A percentile compares a stretch with the other conserved stretches of the same genome.
phyloP scores from a whole-genome alignment of 1,139 yeast species.

The Hyphopichia burtonii region DNA sequence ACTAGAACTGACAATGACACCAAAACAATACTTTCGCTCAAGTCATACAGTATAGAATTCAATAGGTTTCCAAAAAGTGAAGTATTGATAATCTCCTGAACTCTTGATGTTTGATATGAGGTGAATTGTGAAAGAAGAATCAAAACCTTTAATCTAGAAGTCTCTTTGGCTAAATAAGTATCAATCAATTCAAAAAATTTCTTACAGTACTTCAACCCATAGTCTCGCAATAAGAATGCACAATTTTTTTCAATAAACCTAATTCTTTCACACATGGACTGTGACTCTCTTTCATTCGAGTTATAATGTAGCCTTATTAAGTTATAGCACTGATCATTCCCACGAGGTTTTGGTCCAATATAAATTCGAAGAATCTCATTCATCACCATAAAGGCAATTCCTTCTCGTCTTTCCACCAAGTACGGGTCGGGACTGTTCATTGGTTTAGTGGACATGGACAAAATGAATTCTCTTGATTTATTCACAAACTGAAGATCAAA shows the following conservation, averaged over 20 bases:
- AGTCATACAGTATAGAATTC: constrained; percentile 44
- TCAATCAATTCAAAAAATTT: constrained; percentile 34
- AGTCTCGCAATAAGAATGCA: constrained; percentile 35
- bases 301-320: constrained; percentile 16
- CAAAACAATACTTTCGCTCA: constrained; percentile 39
- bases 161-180: constrained; percentile 25
- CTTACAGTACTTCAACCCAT: constrained; percentile 33
- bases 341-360: constrained; percentile 17
- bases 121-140: constrained; percentile 30
- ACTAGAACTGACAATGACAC: constrained; percentile 44
- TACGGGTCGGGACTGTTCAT: constrained; percentile 25
- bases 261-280: constrained; percentile 44
- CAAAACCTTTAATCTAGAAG: constrained; percentile 34
- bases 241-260: constrained; percentile 50
- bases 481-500: constrained; percentile 39
- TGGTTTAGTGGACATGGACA: constrained; percentile 25
- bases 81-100: constrained; percentile 33
- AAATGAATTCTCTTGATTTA: constrained; percentile 42
- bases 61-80: constrained; percentile 42
- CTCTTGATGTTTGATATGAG: constrained; percentile 27
- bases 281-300: constrained; percentile 21
- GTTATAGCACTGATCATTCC: constrained; percentile 10
- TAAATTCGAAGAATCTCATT: constrained; percentile 30
- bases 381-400: constrained; percentile 26
- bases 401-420: constrained; percentile 19